phyloP scores from a whole-genome alignment of 805 yeast species.

The Spathaspora gorwiae region DNA sequence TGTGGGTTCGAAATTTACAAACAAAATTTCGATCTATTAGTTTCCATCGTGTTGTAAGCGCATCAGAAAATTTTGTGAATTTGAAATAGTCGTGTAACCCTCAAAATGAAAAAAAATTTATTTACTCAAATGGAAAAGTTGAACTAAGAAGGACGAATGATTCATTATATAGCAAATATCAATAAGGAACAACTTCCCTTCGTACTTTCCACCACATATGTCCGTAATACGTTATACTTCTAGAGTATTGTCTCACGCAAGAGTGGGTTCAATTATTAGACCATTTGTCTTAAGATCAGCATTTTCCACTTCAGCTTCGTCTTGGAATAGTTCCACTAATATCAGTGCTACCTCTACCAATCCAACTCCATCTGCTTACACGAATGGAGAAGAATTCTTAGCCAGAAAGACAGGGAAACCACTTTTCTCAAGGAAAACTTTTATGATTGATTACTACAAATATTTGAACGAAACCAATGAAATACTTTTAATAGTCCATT shows the following conservation, averaged over 20 bases:
- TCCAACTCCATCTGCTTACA: constrained; percentile 1
- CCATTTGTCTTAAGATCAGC: background rate
- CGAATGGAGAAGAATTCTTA: constrained; percentile 2
- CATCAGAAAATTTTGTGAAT: too few relatives aligned
- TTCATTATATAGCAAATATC: too few relatives aligned
- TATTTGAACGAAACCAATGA: constrained; percentile 62
- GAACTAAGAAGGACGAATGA: too few relatives aligned
- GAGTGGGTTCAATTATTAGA: background rate
- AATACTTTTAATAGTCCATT: constrained; percentile 75
- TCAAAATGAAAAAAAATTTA: too few relatives aligned
- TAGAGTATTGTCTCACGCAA: background rate
- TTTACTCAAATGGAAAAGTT: too few relatives aligned
- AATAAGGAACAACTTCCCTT: too few relatives aligned
- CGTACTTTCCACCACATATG: background rate
- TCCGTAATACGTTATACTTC: background rate
- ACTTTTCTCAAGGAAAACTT: constrained; percentile 75
- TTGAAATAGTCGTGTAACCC: too few relatives aligned
- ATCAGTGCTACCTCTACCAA: background rate
- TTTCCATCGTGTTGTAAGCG: too few relatives aligned
- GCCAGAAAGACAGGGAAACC: constrained; percentile 55
- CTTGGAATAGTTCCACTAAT: background rate
- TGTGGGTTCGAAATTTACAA: too few relatives aligned
- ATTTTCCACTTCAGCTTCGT: constrained; percentile 1
- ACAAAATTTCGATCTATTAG: too few relatives aligned
- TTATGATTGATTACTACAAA: constrained; percentile 74